Conservation (phyloP, 2,329 filamentous ascomycete genomes). For the Verticillium isaacii region DNA sequence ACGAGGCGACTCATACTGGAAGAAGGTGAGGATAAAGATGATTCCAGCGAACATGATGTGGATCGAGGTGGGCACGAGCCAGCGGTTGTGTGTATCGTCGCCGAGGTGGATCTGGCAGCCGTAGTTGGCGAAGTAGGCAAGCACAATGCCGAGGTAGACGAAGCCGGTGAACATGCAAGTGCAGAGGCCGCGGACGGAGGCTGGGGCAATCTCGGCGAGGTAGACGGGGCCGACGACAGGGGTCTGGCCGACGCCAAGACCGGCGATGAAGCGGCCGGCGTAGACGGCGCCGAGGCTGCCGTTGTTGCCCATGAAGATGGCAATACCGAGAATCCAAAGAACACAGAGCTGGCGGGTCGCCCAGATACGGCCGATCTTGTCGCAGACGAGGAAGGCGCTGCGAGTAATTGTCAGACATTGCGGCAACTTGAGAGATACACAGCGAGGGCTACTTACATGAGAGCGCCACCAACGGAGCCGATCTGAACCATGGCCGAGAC, state of each 20-base stretch:
- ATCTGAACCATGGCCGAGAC: conserved; percentile 80
- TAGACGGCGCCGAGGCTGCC: conserved; percentile 55
- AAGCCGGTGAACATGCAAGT: conserved; percentile 50
- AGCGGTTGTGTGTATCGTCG: conserved; percentile 40
- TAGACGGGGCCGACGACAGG: conserved; percentile 67
- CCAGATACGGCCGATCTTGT: conserved; percentile 59
- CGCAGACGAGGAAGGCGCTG: conserved; percentile 55
- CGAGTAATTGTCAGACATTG: background rate
- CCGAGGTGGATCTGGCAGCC: conserved; percentile 47
- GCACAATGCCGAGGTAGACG: conserved; percentile 73
- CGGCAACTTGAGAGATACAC: background rate
- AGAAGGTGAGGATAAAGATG: conserved; percentile 65
- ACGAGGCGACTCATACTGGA: conserved; percentile 65
- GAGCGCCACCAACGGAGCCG: conserved; percentile 66
- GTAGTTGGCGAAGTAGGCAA: conserved; percentile 74
- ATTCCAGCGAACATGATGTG: conserved; percentile 74
- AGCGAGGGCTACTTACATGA: conserved; percentile 37
- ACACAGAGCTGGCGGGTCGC: conserved; percentile 53
- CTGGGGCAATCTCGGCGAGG: conserved; percentile 67
- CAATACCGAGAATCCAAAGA: conserved; percentile 54
- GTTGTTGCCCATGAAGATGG: conserved; percentile 53
- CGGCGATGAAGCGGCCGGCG: conserved; percentile 61
- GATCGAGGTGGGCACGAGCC: conserved; percentile 67
- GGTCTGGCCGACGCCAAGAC: conserved; percentile 62
- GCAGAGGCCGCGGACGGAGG: conserved; percentile 66